Conservation (phyloP, 2,329 filamentous ascomycete genomes). For the Mollisiaceae sp. region DNA sequence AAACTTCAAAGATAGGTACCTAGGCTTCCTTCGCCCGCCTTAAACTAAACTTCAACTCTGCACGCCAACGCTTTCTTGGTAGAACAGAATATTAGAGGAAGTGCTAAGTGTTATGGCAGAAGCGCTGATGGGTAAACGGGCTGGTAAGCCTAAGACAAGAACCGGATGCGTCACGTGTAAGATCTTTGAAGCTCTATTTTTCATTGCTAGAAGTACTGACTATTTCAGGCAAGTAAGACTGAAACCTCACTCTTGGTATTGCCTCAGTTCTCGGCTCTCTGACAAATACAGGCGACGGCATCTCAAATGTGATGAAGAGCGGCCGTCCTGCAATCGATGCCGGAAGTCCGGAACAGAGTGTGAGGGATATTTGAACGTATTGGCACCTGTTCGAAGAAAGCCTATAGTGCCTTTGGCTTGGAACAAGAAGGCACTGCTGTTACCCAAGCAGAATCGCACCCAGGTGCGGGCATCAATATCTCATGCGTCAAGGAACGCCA, state of each 20-base stretch:
- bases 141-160: constrained; percentile 4
- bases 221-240: background rate
- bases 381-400: background rate
- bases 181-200: background rate
- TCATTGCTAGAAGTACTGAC: background rate
- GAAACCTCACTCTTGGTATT: background rate
- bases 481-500: background rate
- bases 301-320: constrained; percentile 14
- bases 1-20: background rate
- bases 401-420: background rate
- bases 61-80: background rate
- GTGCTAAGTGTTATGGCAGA: background rate
- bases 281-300: background rate
- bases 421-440: background rate
- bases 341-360: background rate
- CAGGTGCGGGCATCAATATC: background rate
- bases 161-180: background rate
- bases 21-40: background rate
- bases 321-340: constrained; percentile 6
- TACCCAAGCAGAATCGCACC: background rate
- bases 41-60: background rate
- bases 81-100: background rate
- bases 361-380: constrained; percentile 5
- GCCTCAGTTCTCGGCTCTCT: background rate
- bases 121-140: background rate